These are phyloP conservation scores for Chrysanthemum seticuspe DNA, from an alignment of 129 eudicot species.

Conservation along the genomic window DNA sequence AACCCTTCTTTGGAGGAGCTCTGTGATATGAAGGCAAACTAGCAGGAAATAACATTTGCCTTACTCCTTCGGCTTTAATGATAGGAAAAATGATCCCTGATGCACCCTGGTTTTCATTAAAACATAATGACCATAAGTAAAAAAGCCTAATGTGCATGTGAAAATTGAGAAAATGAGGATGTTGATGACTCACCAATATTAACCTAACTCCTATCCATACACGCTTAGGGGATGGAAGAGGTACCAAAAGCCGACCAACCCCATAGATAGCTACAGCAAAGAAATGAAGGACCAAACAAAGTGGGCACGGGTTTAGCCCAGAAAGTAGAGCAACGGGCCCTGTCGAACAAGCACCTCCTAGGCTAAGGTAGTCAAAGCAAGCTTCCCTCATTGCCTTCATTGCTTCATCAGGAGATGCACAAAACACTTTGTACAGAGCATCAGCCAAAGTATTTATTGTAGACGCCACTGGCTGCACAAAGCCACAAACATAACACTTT, in stretches of 20 bases:
- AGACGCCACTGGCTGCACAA: constrained; percentile 68
- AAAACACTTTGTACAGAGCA: constrained; percentile 60
- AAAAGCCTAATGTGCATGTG: not conserved
- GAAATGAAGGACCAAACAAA: constrained; percentile 54
- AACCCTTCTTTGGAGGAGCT: constrained; percentile 34
- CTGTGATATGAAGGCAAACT: constrained; percentile 52
- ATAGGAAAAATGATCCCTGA: constrained; percentile 62
- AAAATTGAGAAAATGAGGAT: not conserved
- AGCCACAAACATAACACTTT: not conserved
- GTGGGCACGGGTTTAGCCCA: constrained; percentile 56
- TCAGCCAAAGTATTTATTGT: constrained; percentile 71
- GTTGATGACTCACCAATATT: constrained; percentile 41
- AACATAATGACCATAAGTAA: not conserved
- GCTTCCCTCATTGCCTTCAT: constrained; percentile 67
- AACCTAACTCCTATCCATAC: constrained; percentile 51
- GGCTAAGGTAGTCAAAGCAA: constrained; percentile 54
- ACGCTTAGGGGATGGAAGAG: constrained; percentile 59
- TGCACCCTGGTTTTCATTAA: constrained; percentile 46
- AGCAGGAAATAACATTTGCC: constrained; percentile 77
- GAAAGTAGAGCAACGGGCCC: constrained; percentile 60
- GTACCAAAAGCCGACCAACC: constrained; percentile 55
- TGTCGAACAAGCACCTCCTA: constrained; percentile 52
- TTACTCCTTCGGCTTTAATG: constrained; percentile 63
- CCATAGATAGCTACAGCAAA: constrained; percentile 60
- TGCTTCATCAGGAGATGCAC: constrained; percentile 62